Percentiles rank a stretch among this genome's conserved stretches.
phyloP scores from a whole-genome alignment of 768 basidiomycete species.

The Gymnopilus junonius region DNA sequence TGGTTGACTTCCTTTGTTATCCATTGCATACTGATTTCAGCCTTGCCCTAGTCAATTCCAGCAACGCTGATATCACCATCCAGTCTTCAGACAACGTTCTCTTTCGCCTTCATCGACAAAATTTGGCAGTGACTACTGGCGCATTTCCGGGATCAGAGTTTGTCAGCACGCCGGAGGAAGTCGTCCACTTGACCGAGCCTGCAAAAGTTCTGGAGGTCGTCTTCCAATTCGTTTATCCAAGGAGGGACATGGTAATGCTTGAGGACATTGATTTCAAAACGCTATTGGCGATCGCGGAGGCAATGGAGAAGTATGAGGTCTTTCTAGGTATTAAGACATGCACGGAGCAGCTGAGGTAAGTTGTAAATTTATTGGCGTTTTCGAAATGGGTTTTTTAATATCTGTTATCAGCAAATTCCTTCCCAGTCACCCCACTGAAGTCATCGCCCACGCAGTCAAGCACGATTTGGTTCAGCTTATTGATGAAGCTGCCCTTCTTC shows the following conservation, averaged over 20 bases:
- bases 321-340: slow-evolving; percentile 24
- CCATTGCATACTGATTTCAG: not conserved
- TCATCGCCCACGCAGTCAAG: not conserved
- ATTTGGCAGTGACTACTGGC: slow-evolving; percentile 1
- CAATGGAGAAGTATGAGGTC: slow-evolving; percentile 24
- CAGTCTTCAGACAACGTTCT: not conserved
- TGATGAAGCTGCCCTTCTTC: not conserved
- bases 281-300: slow-evolving; percentile 20
- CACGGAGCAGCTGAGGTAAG: slow-evolving; percentile 5
- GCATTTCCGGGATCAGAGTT: slow-evolving; percentile 4
- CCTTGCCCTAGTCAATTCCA: not conserved
- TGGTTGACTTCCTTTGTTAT: not conserved
- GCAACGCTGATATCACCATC: not conserved
- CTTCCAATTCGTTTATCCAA: slow-evolving; percentile 3
- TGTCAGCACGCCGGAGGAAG: not conserved
- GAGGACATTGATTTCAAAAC: slow-evolving; percentile 2
- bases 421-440: not conserved
- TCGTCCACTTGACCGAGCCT: not conserved
- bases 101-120: not conserved
- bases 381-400: not conserved
- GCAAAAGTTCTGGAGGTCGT: not conserved
- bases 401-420: not conserved
- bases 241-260: not conserved
- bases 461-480: not conserved
- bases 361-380: not conserved